Conservation (phyloP, 129 eudicot species). For the Lactuca sativa region DNA sequence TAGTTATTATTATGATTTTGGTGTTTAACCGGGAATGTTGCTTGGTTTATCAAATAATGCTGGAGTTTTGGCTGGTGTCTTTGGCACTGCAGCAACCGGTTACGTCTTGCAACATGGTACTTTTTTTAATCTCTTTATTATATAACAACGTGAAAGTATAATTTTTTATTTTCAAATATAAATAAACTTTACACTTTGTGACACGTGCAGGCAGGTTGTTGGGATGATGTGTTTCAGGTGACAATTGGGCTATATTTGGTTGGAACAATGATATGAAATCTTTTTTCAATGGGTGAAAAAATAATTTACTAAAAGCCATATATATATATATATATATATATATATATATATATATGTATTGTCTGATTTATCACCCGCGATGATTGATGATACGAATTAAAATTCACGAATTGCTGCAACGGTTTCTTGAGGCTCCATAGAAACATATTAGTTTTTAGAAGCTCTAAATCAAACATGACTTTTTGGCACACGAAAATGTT, state of each 20-base stretch:
- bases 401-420: conserved; percentile 22
- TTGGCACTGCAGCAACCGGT: conserved; percentile 98
- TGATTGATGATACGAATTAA: conserved; percentile 4
- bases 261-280: conserved; percentile 91
- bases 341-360: too few relatives aligned
- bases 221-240: conserved; percentile 91
- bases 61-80: conserved; percentile 93
- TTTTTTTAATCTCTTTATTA: too few relatives aligned
- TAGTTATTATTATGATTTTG: conserved; percentile 4
- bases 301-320: conserved; percentile 46
- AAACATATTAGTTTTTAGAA: conserved; percentile 21
- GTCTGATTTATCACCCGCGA: conserved; percentile 16
- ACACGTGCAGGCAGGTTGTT: conserved; percentile 62
- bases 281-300: conserved; percentile 87
- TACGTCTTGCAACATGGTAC: conserved; percentile 94
- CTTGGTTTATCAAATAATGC: conserved; percentile 95
- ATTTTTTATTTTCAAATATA: too few relatives aligned
- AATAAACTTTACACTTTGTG: conserved; percentile 20
- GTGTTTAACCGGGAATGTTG: conserved; percentile 60
- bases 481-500: conserved; percentile 9
- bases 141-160: neutral
- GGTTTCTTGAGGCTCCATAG: conserved; percentile 17
- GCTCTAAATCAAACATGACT: conserved; percentile 8
- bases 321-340: too few relatives aligned
- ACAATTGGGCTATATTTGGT: conserved; percentile 84